These are phyloP conservation scores for Erigeron canadensis DNA, from an alignment of 129 eudicot genomes.

Conservation along the genomic window DNA sequence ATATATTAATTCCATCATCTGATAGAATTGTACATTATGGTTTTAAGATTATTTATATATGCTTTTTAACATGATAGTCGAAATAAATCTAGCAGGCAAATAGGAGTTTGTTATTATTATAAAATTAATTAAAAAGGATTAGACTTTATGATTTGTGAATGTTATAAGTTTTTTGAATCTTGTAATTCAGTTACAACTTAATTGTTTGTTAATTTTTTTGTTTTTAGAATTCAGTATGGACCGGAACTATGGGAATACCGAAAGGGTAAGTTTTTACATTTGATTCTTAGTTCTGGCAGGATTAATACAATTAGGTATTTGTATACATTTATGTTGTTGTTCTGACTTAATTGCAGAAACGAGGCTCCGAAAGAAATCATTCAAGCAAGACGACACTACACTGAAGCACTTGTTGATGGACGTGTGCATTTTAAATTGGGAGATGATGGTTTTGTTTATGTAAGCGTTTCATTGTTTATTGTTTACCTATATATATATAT, in stretches of 20 bases:
- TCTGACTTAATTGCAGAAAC: background rate
- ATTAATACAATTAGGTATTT: background rate
- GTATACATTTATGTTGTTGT: background rate
- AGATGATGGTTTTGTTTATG: slow-evolving; percentile 63
- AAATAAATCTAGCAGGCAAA: too few species aligned
- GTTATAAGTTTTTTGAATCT: background rate
- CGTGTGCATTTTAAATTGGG: slow-evolving; percentile 35
- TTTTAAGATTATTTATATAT: too few species aligned
- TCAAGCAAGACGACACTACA: slow-evolving; percentile 53
- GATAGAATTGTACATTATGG: background rate
- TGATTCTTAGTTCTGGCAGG: background rate
- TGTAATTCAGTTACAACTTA: background rate
- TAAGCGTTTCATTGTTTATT: slow-evolving; percentile 1
- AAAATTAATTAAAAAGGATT: too few species aligned
- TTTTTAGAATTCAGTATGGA: background rate
- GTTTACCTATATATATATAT: background rate
- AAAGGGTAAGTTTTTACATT: slow-evolving; percentile 20
- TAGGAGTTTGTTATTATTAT: too few species aligned
- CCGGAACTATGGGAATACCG: background rate
- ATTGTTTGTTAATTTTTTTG: slow-evolving; percentile 10
- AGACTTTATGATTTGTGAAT: too few species aligned
- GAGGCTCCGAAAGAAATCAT: slow-evolving; percentile 36
- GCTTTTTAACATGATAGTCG: too few species aligned
- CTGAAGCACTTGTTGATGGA: slow-evolving; percentile 56
- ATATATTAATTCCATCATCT: too few species aligned